Evolutionary conservation across 2,329 filamentous ascomycete species (phyloP), one percentile per base, ranked within the genome.

Genomic region (Ophiostoma sp.): DNA sequence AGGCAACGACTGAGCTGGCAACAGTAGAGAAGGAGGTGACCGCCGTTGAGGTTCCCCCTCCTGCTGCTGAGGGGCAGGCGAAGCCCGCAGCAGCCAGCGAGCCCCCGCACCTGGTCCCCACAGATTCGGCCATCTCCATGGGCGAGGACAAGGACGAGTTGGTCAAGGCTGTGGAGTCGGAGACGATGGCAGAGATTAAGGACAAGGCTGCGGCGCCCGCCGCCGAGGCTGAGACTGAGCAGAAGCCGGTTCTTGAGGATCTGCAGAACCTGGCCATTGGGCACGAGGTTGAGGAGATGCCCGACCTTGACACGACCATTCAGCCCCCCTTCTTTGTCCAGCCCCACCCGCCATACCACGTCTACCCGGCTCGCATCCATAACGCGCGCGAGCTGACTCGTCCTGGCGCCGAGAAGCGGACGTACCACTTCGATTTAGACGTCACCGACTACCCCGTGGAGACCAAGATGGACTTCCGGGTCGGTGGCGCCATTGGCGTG

Each of bases 381-480:
- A 91, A 91, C 78, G 89, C 94, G 2, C 91, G 96, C 72, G 94
- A 97, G 82, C 84, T 99, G 80, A 99, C 96, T 15, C 92, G 90
- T 80, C 86, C 89, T 31, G 95, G 95, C 28, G 96, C 96, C 5
- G 94, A 97, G 85, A 99, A 99, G 88, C 89, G 95, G 75, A 99
- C 96, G 0, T 97, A 95, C 81, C 96, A 99, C 82, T 98, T 98
- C 79, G 96, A 98, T 79, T 89, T 99, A 61, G 96, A 99, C 79
- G 92, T 99, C 69, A 98, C 95, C 68, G 92, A 97, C 80, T 99
- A 99, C 78, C 81, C 96, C 0, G 88, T 90, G 25, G 94, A 97
- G 83, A 92, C 93, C 71, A 87, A 88, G 69, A 90, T 95, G 5
- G 96, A 98, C 80, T 99, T 98, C 87, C 95, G 95, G 80, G 96